A percentile compares a stretch with the other conserved stretches of the same genome.
These are phyloP conservation scores for Golubevia pallescens DNA, from an alignment of 1,284 basidiomycete genomes.

Conservation along the genomic window DNA sequence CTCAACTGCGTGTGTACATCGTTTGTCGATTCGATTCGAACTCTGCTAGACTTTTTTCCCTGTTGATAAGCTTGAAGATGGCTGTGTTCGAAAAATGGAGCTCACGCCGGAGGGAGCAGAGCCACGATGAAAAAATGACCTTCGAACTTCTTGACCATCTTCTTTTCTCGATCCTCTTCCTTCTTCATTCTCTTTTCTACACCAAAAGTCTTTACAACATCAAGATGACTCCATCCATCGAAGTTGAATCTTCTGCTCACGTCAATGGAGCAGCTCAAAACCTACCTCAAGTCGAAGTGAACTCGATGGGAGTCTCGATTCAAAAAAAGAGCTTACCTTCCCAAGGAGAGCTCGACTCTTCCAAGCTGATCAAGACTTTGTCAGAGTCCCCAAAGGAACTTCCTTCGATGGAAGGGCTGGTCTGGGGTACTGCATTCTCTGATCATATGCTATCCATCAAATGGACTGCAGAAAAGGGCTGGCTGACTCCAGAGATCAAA, in stretches of 20 bases:
- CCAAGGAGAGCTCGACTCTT: not conserved
- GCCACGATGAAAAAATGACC: too few relatives aligned
- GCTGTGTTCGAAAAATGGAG: too few relatives aligned
- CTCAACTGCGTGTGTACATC: too few relatives aligned
- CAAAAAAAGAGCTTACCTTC: not conserved
- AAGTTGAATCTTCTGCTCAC: not conserved
- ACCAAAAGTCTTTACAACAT: too few relatives aligned
- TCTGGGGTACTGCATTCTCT: conserved; percentile 57
- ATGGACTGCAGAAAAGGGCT: conserved; percentile 50
- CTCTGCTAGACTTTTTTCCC: too few relatives aligned
- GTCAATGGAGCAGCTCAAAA: not conserved
- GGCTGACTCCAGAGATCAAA: conserved; percentile 55
- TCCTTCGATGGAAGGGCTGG: conserved; percentile 24
- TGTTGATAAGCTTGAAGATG: too few relatives aligned
- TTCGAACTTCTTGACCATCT: not conserved
- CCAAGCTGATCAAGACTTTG: not conserved
- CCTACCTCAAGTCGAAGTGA: not conserved
- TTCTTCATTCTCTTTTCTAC: not conserved
- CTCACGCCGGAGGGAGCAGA: too few relatives aligned
- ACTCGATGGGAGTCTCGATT: too few relatives aligned
- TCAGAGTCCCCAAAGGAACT: conserved; percentile 8
- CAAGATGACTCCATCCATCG: not conserved
- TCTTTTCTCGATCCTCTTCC: not conserved
- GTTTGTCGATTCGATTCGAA: too few relatives aligned
- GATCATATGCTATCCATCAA: conserved; percentile 59